A percentile compares a stretch with the other conserved stretches of the same genome.
Evolutionary conservation across 2,329 filamentous ascomycete genomes (phyloP).

Genomic region (Exophiala dermatitidis): DNA sequence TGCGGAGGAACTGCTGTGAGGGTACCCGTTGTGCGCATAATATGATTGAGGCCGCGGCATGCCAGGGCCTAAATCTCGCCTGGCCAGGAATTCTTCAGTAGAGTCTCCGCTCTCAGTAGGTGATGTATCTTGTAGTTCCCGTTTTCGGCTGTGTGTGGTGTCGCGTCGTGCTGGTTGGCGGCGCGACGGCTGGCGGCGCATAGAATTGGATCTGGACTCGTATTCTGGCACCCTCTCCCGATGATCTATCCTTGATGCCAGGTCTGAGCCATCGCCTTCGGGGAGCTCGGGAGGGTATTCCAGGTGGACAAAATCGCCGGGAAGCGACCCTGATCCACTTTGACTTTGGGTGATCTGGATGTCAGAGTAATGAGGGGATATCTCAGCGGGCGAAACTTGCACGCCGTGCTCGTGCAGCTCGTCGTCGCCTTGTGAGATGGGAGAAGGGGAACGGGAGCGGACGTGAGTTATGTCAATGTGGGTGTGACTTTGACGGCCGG

Average conservation of each 20-base stretch:
- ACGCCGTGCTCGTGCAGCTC: constrained; percentile 38
- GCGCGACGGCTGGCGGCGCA: constrained; percentile 33
- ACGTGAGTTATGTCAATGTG: constrained; percentile 36
- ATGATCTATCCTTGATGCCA: constrained; percentile 29
- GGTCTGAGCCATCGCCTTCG: constrained; percentile 39
- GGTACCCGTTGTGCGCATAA: constrained; percentile 31
- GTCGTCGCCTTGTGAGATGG: constrained; percentile 39
- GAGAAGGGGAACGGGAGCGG: constrained; percentile 37
- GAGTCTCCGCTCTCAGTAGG: constrained; percentile 56
- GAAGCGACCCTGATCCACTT: constrained; percentile 26
- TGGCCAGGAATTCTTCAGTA: constrained; percentile 51
- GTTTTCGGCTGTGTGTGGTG: constrained; percentile 29
- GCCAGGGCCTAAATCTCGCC: constrained; percentile 14
- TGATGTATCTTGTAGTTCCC: constrained; percentile 18
- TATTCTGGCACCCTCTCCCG: constrained; percentile 15
- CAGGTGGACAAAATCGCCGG: constrained; percentile 25
- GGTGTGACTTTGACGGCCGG: constrained; percentile 38
- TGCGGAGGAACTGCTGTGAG: constrained; percentile 37
- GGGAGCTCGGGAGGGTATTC: constrained; percentile 39
- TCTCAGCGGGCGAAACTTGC: constrained; percentile 35
- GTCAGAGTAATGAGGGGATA: constrained; percentile 24
- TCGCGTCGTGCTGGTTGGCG: constrained; percentile 42
- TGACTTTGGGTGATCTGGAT: constrained; percentile 22
- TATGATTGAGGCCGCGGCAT: constrained; percentile 27
- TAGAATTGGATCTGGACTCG: constrained; percentile 30